Evolutionary conservation across 2,329 filamentous ascomycete genomes (phyloP), one percentile per base, ranked within the genome.

Genomic region (Lasiodiplodia theobromae): DNA sequence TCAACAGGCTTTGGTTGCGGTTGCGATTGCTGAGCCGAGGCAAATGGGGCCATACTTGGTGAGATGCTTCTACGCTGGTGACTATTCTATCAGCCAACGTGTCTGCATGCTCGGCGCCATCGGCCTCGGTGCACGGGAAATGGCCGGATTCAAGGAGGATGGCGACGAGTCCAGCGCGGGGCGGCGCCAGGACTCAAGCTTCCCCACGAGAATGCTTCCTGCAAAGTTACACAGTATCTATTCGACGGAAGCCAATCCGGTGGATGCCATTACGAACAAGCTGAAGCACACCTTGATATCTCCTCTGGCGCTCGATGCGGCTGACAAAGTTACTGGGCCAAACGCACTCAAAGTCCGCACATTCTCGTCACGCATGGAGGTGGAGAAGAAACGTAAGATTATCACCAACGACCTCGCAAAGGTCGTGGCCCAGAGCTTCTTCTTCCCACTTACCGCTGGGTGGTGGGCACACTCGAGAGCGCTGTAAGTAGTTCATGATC

Each of bases 71-170:
- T 98, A 97, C 77, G 91, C 93, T 52, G 94, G 94, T 18, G 96
- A 99, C 76, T 94, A 96, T 78, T 97, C 94, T 0, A 83, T 98
- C 47, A 88, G 90, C 0, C 95, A 98, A 77, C 87, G 96, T 49
- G 92, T 91, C 8, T 88, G 92, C 0, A 86, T 98, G 47, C 89
- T 99, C 65, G 91, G 93, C 23, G 90, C 92, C 0, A 82, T 99
- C 4, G 95, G 94, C 0, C 82, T 99, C 0, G 88, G 91, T 37
- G 92, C 92, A 2, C 88, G 95, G 69, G 94, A 98, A 79, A 80
- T 99, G 11, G 93, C 93, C 1, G 94, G 96, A 0, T 88, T 92
- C 71, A 89, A 91, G 57, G 81, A 83, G 8, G 80, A 84, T 62
- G 82, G 86, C 21, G 85, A 86, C 67, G 81, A 2, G 7, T 23